phyloP scores from a whole-genome alignment of 768 basidiomycete genomes.

The Inosperma sp. region DNA sequence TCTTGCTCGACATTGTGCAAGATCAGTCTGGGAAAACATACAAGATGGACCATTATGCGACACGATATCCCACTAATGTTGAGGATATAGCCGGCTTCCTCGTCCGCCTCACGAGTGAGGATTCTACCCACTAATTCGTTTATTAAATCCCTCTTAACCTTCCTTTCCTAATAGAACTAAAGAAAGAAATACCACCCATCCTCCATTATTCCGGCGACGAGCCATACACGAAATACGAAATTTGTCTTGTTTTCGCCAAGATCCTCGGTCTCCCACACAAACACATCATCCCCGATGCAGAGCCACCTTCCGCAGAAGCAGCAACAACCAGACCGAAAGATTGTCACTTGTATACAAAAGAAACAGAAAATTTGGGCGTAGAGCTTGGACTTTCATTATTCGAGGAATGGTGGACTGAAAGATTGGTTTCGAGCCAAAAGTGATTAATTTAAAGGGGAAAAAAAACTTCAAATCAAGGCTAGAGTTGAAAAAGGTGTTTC shows the following conservation, averaged over 20 bases:
- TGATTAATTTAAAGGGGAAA: not conserved
- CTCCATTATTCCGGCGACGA: constrained; percentile 83
- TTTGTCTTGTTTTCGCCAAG: constrained; percentile 73
- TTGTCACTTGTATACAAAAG: constrained; percentile 70
- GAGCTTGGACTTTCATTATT: constrained; percentile 62
- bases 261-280: constrained; percentile 64
- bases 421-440: not conserved
- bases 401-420: constrained; percentile 74
- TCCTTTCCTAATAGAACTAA: constrained; percentile 24
- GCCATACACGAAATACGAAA: constrained; percentile 90
- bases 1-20: constrained; percentile 79
- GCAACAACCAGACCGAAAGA: constrained; percentile 77
- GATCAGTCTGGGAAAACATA: constrained; percentile 85
- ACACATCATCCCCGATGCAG: constrained; percentile 72
- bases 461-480: too few relatives aligned
- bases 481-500: too few relatives aligned
- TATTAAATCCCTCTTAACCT: not conserved
- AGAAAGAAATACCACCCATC: constrained; percentile 56
- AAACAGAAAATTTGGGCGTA: constrained; percentile 64
- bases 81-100: constrained; percentile 84
- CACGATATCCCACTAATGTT: constrained; percentile 89
- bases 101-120: constrained; percentile 62
- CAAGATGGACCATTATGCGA: constrained; percentile 95
- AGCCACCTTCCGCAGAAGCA: constrained; percentile 57
- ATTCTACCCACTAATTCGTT: constrained; percentile 15